Percentiles rank a stretch among this genome's conserved stretches.
phyloP scores from a whole-genome alignment of 2,329 filamentous ascomycete species.

The Aschersonia sp. region DNA sequence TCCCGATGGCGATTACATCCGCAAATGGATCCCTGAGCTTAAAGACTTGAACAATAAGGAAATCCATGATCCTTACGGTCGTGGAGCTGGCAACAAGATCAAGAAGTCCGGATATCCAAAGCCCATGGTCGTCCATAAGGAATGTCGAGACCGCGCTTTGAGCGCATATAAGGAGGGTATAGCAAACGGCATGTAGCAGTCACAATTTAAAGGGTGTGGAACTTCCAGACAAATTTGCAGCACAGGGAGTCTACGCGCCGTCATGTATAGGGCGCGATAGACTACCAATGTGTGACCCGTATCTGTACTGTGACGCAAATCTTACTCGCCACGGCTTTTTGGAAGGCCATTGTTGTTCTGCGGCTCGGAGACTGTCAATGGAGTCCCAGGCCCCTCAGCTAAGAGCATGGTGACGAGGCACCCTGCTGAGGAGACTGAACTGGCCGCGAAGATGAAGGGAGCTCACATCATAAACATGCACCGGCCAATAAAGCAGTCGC shows the following conservation, averaged over 20 bases:
- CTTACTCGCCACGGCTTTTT: conserved; percentile 47
- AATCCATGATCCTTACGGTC: conserved; percentile 68
- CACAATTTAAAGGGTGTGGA: not conserved
- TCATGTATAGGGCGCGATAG: not conserved
- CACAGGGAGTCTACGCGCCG: no score
- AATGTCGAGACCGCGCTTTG: conserved; percentile 51
- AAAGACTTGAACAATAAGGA: conserved; percentile 47
- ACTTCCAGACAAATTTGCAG: not conserved
- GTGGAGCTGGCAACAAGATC: conserved; percentile 43
- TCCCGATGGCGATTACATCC: conserved; percentile 62
- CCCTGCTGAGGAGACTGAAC: conserved; percentile 39
- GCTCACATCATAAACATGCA: conserved; percentile 5
- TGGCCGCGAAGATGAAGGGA: conserved; percentile 28
- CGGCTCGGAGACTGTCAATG: conserved; percentile 43
- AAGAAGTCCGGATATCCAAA: conserved; percentile 58
- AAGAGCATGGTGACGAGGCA: conserved; percentile 12
- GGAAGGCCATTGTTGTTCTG: conserved; percentile 41
- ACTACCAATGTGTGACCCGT: conserved; percentile 39
- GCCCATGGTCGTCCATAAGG: conserved; percentile 62
- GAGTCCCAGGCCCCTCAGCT: conserved; percentile 41
- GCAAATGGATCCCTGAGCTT: conserved; percentile 70
- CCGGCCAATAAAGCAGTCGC: no score
- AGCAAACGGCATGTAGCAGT: conserved; percentile 12
- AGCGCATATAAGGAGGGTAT: conserved; percentile 49
- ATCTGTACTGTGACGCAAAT: conserved; percentile 47